Percentiles rank a stretch among this genome's conserved stretches.
phyloP scores from a whole-genome alignment of 768 basidiomycete genomes.

The Leucogyrophana mollusca region DNA sequence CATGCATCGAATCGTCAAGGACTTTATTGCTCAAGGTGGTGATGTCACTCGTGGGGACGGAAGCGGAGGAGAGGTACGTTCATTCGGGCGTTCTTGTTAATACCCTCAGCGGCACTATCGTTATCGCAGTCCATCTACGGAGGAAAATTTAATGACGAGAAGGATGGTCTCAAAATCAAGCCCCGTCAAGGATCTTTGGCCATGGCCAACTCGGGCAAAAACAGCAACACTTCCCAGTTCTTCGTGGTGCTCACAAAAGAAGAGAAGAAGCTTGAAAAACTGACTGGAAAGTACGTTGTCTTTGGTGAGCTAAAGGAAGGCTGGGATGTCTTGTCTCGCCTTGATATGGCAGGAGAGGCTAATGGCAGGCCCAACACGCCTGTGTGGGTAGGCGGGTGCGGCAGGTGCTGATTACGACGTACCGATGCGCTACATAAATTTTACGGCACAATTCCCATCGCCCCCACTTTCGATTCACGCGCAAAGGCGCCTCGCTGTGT shows the following conservation, averaged over 20 bases:
- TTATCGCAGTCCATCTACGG: constrained; percentile 42
- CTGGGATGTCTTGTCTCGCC: constrained; percentile 31
- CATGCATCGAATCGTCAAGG: constrained; percentile 46
- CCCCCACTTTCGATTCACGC: too few relatives aligned
- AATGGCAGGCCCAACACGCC: constrained; percentile 34
- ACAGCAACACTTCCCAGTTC: constrained; percentile 49
- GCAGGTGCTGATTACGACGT: constrained; percentile 11
- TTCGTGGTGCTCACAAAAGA: constrained; percentile 47
- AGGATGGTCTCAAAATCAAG: constrained; percentile 43
- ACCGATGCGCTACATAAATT: too few relatives aligned
- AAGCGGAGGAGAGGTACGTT: constrained; percentile 50
- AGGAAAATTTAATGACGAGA: constrained; percentile 49
- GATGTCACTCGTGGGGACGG: constrained; percentile 54
- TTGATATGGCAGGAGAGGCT: constrained; percentile 30
- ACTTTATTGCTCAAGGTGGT: constrained; percentile 53
- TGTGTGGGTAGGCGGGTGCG: constrained; percentile 46
- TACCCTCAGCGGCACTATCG: constrained; percentile 8
- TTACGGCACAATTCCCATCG: too few relatives aligned
- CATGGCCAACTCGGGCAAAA: constrained; percentile 53
- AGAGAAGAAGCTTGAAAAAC: constrained; percentile 39
- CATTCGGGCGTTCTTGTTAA: neutral
- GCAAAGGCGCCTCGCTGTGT: too few relatives aligned
- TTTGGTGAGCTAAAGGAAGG: constrained; percentile 39
- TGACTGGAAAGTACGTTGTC: constrained; percentile 49
- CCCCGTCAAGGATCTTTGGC: constrained; percentile 44